phyloP scores from a whole-genome alignment of 805 yeast genomes.

The Metschnikowia similis region DNA sequence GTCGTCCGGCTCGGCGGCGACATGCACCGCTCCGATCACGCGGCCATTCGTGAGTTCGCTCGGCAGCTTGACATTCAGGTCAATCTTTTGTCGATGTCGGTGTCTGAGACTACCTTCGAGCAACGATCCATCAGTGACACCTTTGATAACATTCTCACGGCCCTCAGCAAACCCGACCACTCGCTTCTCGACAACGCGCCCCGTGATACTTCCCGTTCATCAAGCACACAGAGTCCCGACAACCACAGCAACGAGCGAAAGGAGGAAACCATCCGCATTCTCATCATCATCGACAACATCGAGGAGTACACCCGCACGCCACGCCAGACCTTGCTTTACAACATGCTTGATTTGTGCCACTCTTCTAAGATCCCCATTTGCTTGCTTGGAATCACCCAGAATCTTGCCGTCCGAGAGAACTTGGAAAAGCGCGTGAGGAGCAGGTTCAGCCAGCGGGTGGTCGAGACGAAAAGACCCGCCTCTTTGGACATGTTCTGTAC shows the following conservation, averaged over 20 bases:
- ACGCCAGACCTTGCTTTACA: slow-evolving; percentile 82
- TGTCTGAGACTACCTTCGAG: slow-evolving; percentile 34
- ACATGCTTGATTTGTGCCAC: slow-evolving; percentile 83
- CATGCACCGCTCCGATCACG: slow-evolving; percentile 67
- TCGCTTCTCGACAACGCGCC: slow-evolving; percentile 13
- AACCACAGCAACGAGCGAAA: background rate
- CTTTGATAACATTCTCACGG: slow-evolving; percentile 52
- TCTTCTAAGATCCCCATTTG: slow-evolving; percentile 65
- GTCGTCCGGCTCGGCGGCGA: slow-evolving; percentile 64
- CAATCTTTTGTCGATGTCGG: slow-evolving; percentile 12
- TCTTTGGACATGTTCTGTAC: slow-evolving; percentile 48
- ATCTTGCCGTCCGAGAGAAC: slow-evolving; percentile 70
- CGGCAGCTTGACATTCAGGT: slow-evolving; percentile 60
- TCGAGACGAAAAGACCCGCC: slow-evolving; percentile 52
- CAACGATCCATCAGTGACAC: slow-evolving; percentile 56
- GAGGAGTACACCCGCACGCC: slow-evolving; percentile 69
- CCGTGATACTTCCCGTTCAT: too few species aligned
- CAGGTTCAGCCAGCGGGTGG: slow-evolving; percentile 77
- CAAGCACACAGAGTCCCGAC: too few species aligned
- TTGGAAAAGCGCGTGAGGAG: slow-evolving; percentile 89
- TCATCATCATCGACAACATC: slow-evolving; percentile 81
- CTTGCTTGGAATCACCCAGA: slow-evolving; percentile 75
- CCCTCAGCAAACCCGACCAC: slow-evolving; percentile 40
- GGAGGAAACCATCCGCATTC: slow-evolving; percentile 45
- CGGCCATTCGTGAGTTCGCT: slow-evolving; percentile 83